Base-by-base conservation (phyloP, 1,284 basidiomycete species). In the Sanguinoderma infundibulare region DNA sequence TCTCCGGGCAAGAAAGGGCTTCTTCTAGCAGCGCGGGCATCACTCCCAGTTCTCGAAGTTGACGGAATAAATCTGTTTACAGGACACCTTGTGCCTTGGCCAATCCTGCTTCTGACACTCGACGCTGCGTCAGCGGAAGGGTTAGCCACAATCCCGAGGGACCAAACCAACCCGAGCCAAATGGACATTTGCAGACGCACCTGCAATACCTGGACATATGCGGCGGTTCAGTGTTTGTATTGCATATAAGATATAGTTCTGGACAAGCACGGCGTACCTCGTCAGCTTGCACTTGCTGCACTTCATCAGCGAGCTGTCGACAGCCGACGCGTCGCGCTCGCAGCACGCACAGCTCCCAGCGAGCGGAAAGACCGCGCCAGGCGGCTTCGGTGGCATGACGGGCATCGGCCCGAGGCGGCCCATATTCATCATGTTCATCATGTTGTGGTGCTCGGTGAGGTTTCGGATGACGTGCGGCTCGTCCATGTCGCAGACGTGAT, bases 11-110 rank as follows among this genome's bases (percentile, higher is more conserved):
- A 49, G 28, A 20, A 17, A 49, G 28, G 14, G 14, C 28, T 30
- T 15, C 46, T 30, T 30, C 28, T 5, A 47, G n/a, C 46, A 24
- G 20, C n/a, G 2, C 22, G 8, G 1, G 4, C 22, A 34, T 50
- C 44, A 60, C 14, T 58, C 56, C 64, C 64, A 66, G n/a, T 66
- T 66, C 55, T 63, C 64, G 49, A 66, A 66, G 42, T 46, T 59
- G 24, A 66, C 59, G 4, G 61, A 61, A 38, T 53, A 46, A 3
- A 61, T 57, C 54, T 57, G 53, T 26, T 44, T 35, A 22, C 64
- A 66, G 10, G 56, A 34, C 2, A 63, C 59, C 47, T 63, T 66
- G 32, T 66, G 64, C 35, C 64, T 44, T 24, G 59, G 55, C 61
- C 64, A 66, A 52, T 66, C 64, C 46, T 49, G 49, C 59, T 50